Base-by-base conservation (phyloP, 345 rosid species). In the Heritiera fomes region DNA sequence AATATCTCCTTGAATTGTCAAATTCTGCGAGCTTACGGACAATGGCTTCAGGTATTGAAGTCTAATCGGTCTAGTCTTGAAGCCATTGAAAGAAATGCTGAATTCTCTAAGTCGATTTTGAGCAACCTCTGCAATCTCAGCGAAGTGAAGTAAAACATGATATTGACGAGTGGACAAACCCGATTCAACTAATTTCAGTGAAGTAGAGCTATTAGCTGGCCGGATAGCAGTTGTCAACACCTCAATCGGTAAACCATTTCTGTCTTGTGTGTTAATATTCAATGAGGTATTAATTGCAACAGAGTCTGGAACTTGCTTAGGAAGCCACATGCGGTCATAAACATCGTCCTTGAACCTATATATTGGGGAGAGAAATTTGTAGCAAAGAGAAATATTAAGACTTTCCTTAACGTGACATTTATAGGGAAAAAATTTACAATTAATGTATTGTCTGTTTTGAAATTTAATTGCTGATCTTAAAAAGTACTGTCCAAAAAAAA, bases 31-130 rank as follows among this genome's bases (percentile, higher is more conserved):
- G 59, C 56, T 7, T 2, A 79, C 6, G 30, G 66, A 75, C 52
- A 53, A 23, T 3, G 84, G 76, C 65, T 64, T 78, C 61, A 81
- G 47, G 78, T 78, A 84, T 49, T 76, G 47, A 30, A 76, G 80
- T 1, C 7, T 64, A 28, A 79, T 12, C 8, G 63, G 77, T 7
- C 32, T 41, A 28, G 8, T 41, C 3, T 5, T 14, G 1, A 46
- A 6, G 1, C 53, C 76, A 30, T 73, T 74, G 4, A 77, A 8
- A 58, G 13, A 28, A 20, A 84, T 52, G 0, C n/a, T 32, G 56
- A 84, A 69, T 62, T 78, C 72, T 58, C 84, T 28, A 6, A 10
- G 30, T 12, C 18, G 66, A 18, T 68, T 64, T 17, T 12, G 41
- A 6, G 12, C 23, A 56, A 41, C n/a, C 15, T 14, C 12, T 7